phyloP scores from a whole-genome alignment of 1,284 basidiomycete species.

The Volvariella surrecta region DNA sequence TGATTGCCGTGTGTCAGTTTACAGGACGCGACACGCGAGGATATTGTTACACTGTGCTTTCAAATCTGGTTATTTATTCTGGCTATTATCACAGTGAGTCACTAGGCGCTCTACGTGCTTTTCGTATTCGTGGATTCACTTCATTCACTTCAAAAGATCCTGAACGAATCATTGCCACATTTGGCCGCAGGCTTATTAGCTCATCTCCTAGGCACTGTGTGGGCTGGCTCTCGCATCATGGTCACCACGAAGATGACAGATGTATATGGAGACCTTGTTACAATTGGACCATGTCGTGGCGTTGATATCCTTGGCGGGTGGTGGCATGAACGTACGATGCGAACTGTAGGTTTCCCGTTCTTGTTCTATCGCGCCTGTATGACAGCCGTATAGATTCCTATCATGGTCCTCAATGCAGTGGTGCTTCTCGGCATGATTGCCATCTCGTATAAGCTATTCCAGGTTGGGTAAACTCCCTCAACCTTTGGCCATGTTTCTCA shows the following conservation, averaged over 20 bases:
- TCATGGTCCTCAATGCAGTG: slow-evolving; percentile 25
- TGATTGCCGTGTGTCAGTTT: slow-evolving; percentile 15
- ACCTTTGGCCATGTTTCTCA: too few species aligned
- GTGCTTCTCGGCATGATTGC: slow-evolving; percentile 23
- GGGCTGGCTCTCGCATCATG: slow-evolving; percentile 31
- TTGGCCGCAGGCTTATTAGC: slow-evolving; percentile 32
- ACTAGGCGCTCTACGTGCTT: too few species aligned
- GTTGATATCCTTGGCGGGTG: slow-evolving; percentile 29
- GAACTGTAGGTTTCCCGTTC: slow-evolving; percentile 24
- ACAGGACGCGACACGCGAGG: slow-evolving; percentile 29
- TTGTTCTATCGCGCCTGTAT: not conserved
- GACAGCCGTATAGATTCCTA: slow-evolving; percentile 22
- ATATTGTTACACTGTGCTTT: slow-evolving; percentile 31
- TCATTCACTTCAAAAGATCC: slow-evolving; percentile 21
- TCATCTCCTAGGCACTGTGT: slow-evolving; percentile 32
- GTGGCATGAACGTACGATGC: slow-evolving; percentile 24
- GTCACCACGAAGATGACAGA: slow-evolving; percentile 18
- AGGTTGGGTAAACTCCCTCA: too few species aligned
- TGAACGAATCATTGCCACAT: slow-evolving; percentile 42
- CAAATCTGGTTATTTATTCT: slow-evolving; percentile 35
- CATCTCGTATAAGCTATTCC: slow-evolving; percentile 30
- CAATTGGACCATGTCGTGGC: slow-evolving; percentile 25
- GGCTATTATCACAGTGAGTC: slow-evolving; percentile 30
- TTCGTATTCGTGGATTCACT: slow-evolving; percentile 2
- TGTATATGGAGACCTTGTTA: slow-evolving; percentile 25